Base-by-base conservation (phyloP, 352 stramenopile genomes). In the Pythium periplocum region DNA sequence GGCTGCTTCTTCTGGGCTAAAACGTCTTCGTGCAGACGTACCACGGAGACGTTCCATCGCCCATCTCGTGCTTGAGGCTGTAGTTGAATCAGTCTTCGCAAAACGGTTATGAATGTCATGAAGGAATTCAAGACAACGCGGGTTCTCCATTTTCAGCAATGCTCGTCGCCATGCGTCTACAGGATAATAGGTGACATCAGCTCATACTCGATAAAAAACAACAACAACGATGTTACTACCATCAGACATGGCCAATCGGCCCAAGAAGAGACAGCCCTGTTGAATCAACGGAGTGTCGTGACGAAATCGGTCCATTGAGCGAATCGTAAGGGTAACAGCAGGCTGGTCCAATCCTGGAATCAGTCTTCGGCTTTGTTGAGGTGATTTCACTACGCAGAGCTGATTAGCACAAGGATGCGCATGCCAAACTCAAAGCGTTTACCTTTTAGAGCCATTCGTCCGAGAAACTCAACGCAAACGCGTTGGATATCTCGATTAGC, bases 401-500 rank as follows among this genome's bases (percentile, higher is more conserved):
- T 26, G 17, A 26, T 26, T 26, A 26, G 17, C 17, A 26, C 17
- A 26, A 26, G 17, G 17, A 26, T 26, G 17, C 17, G 0, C 17
- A 26, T 26, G 17, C 17, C 17, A 55, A 71, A 54, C 53, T 63
- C 45, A 31, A 38, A 3, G 35, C 2, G 40, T 34, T n/a, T 60
- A 78, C 64, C 60, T 71, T 58, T 66, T 4, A 75, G 62, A 2
- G 61, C 68, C 51, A 79, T 59, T n/a, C 69, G 73, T 0, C 71
- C 63, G 4, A 90, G 40, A 34, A 71, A 62, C 41, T 75, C 64
- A 12, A 78, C 48, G 45, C 69, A 65, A 0, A 69, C 56, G 42
- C 66, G 64, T 51, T 86, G 75, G 1, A 87, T 34, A 1, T 61
- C 53, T 12, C 73, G 58, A 26, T 68, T 57, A 4, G 58, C 66